Conservation (phyloP, 2,329 filamentous ascomycete genomes). For the Fusarium clavum region DNA sequence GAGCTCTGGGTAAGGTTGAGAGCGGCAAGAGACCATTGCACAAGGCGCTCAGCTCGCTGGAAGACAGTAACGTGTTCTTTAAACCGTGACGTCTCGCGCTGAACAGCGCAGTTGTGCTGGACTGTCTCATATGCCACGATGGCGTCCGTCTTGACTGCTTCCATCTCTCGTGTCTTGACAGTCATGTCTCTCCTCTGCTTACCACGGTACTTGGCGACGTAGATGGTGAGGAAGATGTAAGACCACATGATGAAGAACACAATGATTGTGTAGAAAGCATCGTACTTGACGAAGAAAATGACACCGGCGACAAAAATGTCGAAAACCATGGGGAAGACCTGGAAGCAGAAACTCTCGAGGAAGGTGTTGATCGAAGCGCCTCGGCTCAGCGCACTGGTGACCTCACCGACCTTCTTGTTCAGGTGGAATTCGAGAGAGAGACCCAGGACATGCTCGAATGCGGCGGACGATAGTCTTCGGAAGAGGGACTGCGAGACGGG, state of each 20-base stretch:
- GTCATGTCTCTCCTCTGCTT: conserved; percentile 59
- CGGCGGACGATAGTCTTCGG: conserved; percentile 56
- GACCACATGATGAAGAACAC: conserved; percentile 61
- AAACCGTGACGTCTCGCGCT: conserved; percentile 68
- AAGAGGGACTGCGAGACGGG: conserved; percentile 59
- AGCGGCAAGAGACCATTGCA: conserved; percentile 50
- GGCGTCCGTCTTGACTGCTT: conserved; percentile 61
- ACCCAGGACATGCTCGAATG: conserved; percentile 60
- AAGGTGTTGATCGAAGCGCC: conserved; percentile 62
- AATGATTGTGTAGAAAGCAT: conserved; percentile 62
- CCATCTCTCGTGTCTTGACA: conserved; percentile 59
- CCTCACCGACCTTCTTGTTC: conserved; percentile 63
- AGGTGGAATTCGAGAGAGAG: conserved; percentile 64
- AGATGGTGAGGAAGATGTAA: conserved; percentile 63
- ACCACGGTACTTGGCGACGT: conserved; percentile 60
- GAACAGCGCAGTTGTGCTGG: conserved; percentile 72
- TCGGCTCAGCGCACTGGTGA: conserved; percentile 61
- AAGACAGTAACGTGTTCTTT: conserved; percentile 63
- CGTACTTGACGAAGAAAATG: conserved; percentile 59
- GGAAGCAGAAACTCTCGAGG: conserved; percentile 61
- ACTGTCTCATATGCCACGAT: conserved; percentile 67
- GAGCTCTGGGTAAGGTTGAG: conserved; percentile 73
- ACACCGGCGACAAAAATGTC: conserved; percentile 62
- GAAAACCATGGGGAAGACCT: conserved; percentile 62
- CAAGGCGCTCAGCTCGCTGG: conserved; percentile 55